Percentiles rank a stretch among this genome's conserved stretches.
phyloP scores from a whole-genome alignment of 768 basidiomycete genomes.

The Daedaleopsis sinensis region DNA sequence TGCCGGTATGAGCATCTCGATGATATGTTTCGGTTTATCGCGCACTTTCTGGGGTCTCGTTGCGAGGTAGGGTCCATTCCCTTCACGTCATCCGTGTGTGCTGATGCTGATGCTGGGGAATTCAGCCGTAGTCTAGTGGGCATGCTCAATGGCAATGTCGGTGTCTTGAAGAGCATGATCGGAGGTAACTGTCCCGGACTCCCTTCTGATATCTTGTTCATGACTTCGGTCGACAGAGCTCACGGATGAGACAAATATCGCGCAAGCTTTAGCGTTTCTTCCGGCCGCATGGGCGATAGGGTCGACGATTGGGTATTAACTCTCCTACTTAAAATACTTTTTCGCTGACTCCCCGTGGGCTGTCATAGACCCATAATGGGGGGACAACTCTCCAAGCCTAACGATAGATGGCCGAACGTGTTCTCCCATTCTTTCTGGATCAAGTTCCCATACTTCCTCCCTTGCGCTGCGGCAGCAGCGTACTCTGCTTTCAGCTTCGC shows the following conservation, averaged over 20 bases:
- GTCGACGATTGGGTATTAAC: conserved; percentile 31
- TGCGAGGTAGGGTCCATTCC: conserved; percentile 21
- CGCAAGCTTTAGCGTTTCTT: conserved; percentile 34
- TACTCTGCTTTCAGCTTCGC: conserved; percentile 32
- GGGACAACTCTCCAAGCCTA: conserved; percentile 36
- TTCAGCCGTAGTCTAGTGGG: conserved; percentile 70
- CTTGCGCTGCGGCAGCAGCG: conserved; percentile 32
- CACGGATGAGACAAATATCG: conserved; percentile 39
- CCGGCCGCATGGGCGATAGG: conserved; percentile 36
- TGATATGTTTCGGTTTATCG: conserved; percentile 40
- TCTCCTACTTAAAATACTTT: neutral
- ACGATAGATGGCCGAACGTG: conserved; percentile 34
- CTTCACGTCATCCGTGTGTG: too few species aligned
- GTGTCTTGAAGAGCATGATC: conserved; percentile 75
- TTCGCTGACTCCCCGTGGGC: neutral
- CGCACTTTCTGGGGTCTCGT: conserved; percentile 35
- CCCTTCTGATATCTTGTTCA: neutral
- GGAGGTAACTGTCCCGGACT: conserved; percentile 29
- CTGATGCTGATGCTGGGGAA: neutral
- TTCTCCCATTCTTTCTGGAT: conserved; percentile 35
- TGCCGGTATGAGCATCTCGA: conserved; percentile 35
- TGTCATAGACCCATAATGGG: conserved; percentile 37
- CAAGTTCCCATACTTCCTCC: conserved; percentile 40
- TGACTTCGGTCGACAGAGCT: conserved; percentile 26
- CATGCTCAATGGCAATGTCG: conserved; percentile 68